Base-by-base conservation (phyloP, 176 grass and related monocot species). In the Cenchrus americanus region DNA sequence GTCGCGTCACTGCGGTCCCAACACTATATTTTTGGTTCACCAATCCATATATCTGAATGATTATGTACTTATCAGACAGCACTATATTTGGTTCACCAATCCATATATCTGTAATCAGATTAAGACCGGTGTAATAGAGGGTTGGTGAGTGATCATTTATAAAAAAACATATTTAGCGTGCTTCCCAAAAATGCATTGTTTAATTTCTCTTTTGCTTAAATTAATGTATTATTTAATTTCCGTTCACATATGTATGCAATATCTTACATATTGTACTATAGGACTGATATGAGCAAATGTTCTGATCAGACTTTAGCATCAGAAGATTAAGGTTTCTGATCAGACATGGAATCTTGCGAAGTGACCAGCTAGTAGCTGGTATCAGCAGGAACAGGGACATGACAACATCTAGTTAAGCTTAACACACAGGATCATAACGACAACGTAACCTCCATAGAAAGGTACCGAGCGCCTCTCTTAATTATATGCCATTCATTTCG, bases 301-400 rank as follows among this genome's bases (percentile, higher is more conserved):
- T 80, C 10, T 58, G 57, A 77, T 54, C 64, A 58, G 23, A 82
- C 53, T 32, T 14, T 89, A 26, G 46, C 43, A 82, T 77, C 55
- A 79, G 44, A 79, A 79, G 49, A 66, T 40, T 51, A 80, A 66
- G 47, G 44, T 66, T 84, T 79, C 34, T 23, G 63, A 78, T 65
- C 37, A 66, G 49, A 78, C 58, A 9, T 78, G 88, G 59, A 90
- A 90, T 78, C 48, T 74, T 47, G 66, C 73, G 17, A 47, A 73
- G 63, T 77, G 72, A 22, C 49, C 67, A 8, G 73, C 53, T 23
- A 69, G 26, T 69, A 81, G 69, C 69, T 49, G 69, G 69, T 49
- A 71, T 71, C 43, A 71, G 34, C 78, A 85, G 55, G 64, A 86
- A 77, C 32, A 89, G 23, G 6, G 66, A 90, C 73, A 86, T 67